A percentile compares a stretch with the other conserved stretches of the same genome.
These are phyloP conservation scores for Comarum palustre DNA, from an alignment of 306 rosid genomes.

Conservation along the genomic window DNA sequence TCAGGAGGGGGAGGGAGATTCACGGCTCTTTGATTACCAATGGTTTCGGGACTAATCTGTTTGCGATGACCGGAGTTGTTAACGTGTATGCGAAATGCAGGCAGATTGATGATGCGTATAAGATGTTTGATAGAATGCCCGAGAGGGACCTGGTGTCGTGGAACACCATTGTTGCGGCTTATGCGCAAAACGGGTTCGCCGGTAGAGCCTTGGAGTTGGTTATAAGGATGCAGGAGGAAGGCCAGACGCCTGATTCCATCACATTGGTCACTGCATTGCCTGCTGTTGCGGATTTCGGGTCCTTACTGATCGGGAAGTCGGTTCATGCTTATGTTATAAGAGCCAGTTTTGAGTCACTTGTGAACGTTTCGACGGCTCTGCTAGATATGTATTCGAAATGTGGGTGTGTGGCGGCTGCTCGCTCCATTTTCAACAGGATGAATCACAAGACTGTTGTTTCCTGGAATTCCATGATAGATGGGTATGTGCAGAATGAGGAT, in stretches of 20 bases:
- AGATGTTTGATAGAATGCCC: slow-evolving; percentile 92
- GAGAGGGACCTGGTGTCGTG: slow-evolving; percentile 74
- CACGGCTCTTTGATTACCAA: slow-evolving; percentile 59
- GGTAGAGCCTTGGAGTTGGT: slow-evolving; percentile 49
- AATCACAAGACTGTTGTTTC: slow-evolving; percentile 63
- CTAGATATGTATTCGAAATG: slow-evolving; percentile 85
- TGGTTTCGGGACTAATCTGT: slow-evolving; percentile 67
- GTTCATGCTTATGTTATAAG: slow-evolving; percentile 65
- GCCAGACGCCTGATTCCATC: slow-evolving; percentile 66
- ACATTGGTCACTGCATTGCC: slow-evolving; percentile 81
- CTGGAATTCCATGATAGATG: slow-evolving; percentile 87
- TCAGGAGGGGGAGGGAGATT: slow-evolving; percentile 68
- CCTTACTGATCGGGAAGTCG: slow-evolving; percentile 61
- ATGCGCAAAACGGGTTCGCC: slow-evolving; percentile 73
- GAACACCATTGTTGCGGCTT: slow-evolving; percentile 74
- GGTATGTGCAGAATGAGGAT: slow-evolving; percentile 63
- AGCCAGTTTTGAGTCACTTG: slow-evolving; percentile 57
- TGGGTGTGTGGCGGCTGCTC: slow-evolving; percentile 47
- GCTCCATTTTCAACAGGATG: slow-evolving; percentile 61
- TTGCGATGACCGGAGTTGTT: slow-evolving; percentile 77
- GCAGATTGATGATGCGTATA: slow-evolving; percentile 57
- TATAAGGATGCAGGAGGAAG: slow-evolving; percentile 62
- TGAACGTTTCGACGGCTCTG: slow-evolving; percentile 61
- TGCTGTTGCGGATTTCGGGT: slow-evolving; percentile 68
- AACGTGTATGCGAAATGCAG: slow-evolving; percentile 72